Conservation (phyloP, 768 basidiomycete genomes). For the Naematelia aurantialba region DNA sequence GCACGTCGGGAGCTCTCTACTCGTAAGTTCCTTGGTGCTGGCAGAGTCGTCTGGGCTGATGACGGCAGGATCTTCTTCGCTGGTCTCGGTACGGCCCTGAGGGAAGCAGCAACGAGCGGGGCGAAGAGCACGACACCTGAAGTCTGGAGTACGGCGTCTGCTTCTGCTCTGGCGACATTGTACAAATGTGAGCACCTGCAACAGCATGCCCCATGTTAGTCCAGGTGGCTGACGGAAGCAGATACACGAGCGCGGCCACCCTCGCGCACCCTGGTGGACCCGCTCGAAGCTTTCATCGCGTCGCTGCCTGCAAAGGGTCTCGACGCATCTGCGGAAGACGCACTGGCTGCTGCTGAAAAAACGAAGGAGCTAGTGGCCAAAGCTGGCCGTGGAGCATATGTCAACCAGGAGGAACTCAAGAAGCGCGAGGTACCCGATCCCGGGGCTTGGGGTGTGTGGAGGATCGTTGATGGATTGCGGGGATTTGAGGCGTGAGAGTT, state of each 20-base stretch:
- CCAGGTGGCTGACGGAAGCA: slow-evolving; percentile 1
- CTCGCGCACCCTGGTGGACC: slow-evolving; percentile 86
- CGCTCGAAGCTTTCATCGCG: slow-evolving; percentile 71
- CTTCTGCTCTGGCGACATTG: slow-evolving; percentile 44
- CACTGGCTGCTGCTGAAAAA: slow-evolving; percentile 63
- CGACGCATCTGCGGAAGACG: slow-evolving; percentile 60
- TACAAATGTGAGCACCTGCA: slow-evolving; percentile 39
- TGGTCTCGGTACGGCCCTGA: slow-evolving; percentile 70
- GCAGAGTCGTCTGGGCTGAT: not conserved
- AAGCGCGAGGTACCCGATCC: slow-evolving; percentile 73
- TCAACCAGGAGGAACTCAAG: slow-evolving; percentile 55
- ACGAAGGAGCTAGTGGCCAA: slow-evolving; percentile 76
- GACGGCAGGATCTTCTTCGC: slow-evolving; percentile 78
- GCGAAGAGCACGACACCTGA: slow-evolving; percentile 54
- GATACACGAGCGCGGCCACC: slow-evolving; percentile 84
- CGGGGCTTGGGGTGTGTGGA: slow-evolving; percentile 79
- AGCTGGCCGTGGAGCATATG: slow-evolving; percentile 84
- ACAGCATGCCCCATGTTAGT: not conserved
- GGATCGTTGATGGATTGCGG: slow-evolving; percentile 39
- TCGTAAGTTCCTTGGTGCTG: slow-evolving; percentile 59
- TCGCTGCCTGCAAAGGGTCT: slow-evolving; percentile 53
- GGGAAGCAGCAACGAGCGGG: slow-evolving; percentile 41
- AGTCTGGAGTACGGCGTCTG: slow-evolving; percentile 63
- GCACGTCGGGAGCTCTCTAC: slow-evolving; percentile 85
- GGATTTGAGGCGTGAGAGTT: slow-evolving; percentile 27